Evolutionary conservation across 2,329 filamentous ascomycete species (phyloP), one percentile per base, ranked within the genome.

Genomic region (Plectosphaerella plurivora): DNA sequence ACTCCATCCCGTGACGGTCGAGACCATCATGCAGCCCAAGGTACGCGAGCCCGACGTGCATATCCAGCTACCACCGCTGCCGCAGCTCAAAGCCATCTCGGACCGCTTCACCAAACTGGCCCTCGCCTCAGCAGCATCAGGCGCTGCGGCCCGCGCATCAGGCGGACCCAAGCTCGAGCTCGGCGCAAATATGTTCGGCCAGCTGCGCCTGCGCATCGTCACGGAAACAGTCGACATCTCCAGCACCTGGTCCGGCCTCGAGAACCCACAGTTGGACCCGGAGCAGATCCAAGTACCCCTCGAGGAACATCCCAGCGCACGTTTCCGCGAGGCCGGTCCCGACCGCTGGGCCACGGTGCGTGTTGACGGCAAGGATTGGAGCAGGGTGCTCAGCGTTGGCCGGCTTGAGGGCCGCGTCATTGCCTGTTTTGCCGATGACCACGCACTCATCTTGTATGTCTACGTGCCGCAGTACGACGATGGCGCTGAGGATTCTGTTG

Each of bases 331-430:
- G 50, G 85, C 83, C 18, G 89, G 89, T 14, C 89, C 91, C 14
- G 85, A 91, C 55, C 85, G 84, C 45, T 97, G 93, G 91, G 90
- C 91, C 1, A 91, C 83, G 22, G 93, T 97, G 36, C 80, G 89
- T 50, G 91, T 97, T 22, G 94, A 97, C 70, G 94, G 91, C 35
- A 88, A 85, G 67, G 94, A 99, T 67, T 97, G 94, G 93, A 91
- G 91, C 33, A 84, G 83, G 59, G 93, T 97, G n/a, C 76, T 99
- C 59, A 95, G 91, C 67, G 92, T 97, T 12, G 93, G 93, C 1
- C 79, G 92, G 49, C 73, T 97, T 28, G 93, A 94, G 60, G 93
- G 91, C 1, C 81, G 91, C 59, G 93, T 97, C 49, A 94, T 97
- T 74, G 94, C 92, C 52, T 97, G 92, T 65, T 91, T 95, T 68